Evolutionary conservation across 306 rosid species (phyloP).

Genomic region (Purshia tridentata): DNA sequence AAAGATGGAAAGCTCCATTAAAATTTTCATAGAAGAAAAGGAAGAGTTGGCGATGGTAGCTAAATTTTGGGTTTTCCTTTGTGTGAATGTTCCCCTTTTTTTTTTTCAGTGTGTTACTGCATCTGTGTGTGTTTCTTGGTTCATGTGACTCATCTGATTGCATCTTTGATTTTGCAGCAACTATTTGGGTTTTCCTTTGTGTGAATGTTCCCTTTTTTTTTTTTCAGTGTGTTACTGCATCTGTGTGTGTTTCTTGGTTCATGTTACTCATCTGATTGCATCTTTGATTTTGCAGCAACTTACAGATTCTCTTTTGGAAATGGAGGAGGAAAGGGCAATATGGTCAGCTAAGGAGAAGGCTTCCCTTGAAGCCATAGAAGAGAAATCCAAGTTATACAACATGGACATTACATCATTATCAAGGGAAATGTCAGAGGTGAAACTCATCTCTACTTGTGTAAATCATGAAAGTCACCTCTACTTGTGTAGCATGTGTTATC

Average conservation of each 20-base stretch:
- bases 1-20: slow-evolving; percentile 54
- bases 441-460: slow-evolving; percentile 21
- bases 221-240: neutral
- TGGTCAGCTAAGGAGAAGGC: slow-evolving; percentile 81
- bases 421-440: slow-evolving; percentile 59
- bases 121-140: neutral
- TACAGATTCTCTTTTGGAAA: slow-evolving; percentile 80
- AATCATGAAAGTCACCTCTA: neutral
- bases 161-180: too few relatives aligned
- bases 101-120: neutral
- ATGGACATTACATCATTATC: slow-evolving; percentile 48
- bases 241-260: slow-evolving; percentile 19
- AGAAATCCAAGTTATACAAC: slow-evolving; percentile 48
- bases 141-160: too few relatives aligned
- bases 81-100: too few relatives aligned
- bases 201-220: neutral
- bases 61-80: slow-evolving; percentile 12
- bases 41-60: slow-evolving; percentile 85
- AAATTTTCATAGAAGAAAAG: slow-evolving; percentile 63
- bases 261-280: slow-evolving; percentile 23
- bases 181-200: slow-evolving; percentile 1
- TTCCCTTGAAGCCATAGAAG: slow-evolving; percentile 64
- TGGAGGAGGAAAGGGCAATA: slow-evolving; percentile 90
- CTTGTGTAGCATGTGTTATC: too few relatives aligned
- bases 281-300: slow-evolving; percentile 61